A percentile compares a stretch with the other conserved stretches of the same genome.
Conservation (phyloP, 2,329 filamentous ascomycete species). For the Pyrenophora tritici-repentis region DNA sequence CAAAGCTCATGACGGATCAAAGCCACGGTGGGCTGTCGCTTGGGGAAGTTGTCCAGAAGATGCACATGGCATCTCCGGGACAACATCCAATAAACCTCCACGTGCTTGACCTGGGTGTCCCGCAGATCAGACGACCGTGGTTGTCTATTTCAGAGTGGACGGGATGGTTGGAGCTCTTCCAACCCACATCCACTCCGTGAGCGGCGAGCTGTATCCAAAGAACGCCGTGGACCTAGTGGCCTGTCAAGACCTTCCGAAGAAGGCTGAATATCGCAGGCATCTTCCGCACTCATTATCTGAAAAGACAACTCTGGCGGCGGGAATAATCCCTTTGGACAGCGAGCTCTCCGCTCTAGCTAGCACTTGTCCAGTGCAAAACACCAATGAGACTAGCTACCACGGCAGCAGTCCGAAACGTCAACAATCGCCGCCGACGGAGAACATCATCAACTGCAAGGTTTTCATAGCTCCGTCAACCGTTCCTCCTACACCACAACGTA, state of each 20-base stretch:
- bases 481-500: constrained; percentile 4
- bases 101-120: constrained; percentile 1
- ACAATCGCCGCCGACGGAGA: neutral
- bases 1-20: constrained; percentile 4
- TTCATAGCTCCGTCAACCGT: constrained; percentile 1
- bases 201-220: constrained; percentile 14
- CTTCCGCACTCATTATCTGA: constrained; percentile 22
- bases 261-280: constrained; percentile 24
- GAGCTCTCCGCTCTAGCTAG: constrained; percentile 2
- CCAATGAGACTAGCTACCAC: neutral
- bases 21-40: too few relatives aligned
- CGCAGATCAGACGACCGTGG: constrained; percentile 1
- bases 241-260: constrained; percentile 21
- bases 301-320: constrained; percentile 23
- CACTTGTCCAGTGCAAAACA: constrained; percentile 4
- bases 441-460: neutral
- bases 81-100: neutral
- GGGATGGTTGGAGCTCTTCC: neutral
- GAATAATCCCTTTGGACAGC: constrained; percentile 14
- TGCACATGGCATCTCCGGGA: too few relatives aligned
- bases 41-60: neutral
- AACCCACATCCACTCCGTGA: constrained; percentile 7
- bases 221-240: constrained; percentile 28
- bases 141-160: neutral
- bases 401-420: neutral